Conservation (phyloP, 1,284 basidiomycete genomes). For the Rhodotorula sp. region DNA sequence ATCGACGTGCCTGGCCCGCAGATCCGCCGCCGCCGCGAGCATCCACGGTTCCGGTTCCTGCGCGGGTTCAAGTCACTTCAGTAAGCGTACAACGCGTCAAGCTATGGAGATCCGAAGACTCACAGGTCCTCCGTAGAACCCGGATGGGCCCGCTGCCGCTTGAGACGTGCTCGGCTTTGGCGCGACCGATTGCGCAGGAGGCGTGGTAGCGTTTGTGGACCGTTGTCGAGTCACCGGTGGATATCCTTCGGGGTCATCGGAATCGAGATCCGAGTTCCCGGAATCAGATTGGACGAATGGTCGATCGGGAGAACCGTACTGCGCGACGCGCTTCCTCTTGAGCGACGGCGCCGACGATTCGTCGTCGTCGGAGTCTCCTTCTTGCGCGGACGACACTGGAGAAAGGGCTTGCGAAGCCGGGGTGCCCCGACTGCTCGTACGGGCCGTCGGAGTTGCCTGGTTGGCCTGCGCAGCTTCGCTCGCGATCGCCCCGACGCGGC, state of each 20-base stretch:
- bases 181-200: too few species aligned
- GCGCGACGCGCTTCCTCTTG: neutral
- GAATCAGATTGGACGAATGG: constrained; percentile 36
- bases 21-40: constrained; percentile 58
- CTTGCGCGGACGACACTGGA: constrained; percentile 1
- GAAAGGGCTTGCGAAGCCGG: constrained; percentile 19
- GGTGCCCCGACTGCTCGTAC: neutral
- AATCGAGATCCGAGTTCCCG: constrained; percentile 11
- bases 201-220: too few species aligned
- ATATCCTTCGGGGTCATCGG: neutral
- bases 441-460: neutral
- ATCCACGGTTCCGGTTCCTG: constrained; percentile 36
- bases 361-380: constrained; percentile 14
- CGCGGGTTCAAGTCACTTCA: too few species aligned
- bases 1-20: constrained; percentile 72
- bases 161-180: too few species aligned
- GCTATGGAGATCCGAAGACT: too few species aligned
- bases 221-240: neutral
- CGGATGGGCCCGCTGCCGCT: neutral
- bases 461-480: neutral
- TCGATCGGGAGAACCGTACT: constrained; percentile 32
- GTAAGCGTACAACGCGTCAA: too few species aligned
- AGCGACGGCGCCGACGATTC: constrained; percentile 8
- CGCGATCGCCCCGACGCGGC: neutral
- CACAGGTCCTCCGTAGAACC: neutral